A percentile compares a stretch with the other conserved stretches of the same genome.
Conservation (phyloP, 371 early-diverging fungal species). For the Mucor racemosus region DNA sequence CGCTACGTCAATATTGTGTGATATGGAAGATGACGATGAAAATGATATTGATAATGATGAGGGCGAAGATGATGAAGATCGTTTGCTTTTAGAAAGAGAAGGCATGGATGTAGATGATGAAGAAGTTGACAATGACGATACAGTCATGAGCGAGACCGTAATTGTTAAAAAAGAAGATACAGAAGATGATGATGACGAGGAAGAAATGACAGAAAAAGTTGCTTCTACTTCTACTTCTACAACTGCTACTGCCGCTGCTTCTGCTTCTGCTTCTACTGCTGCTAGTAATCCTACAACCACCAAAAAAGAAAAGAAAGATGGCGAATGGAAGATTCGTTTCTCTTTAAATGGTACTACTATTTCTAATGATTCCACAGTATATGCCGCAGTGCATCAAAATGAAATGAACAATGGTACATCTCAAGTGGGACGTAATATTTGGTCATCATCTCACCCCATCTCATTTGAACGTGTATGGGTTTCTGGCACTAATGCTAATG, state of each 20-base stretch:
- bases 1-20: neutral
- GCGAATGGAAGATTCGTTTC: conserved; percentile 62
- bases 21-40: conserved; percentile 29
- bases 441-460: conserved; percentile 60
- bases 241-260: neutral
- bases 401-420: conserved; percentile 30
- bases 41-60: conserved; percentile 31
- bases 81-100: conserved; percentile 27
- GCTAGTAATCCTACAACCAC: neutral
- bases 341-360: conserved; percentile 54
- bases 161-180: conserved; percentile 18
- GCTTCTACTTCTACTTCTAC: neutral
- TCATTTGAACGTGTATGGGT: conserved; percentile 49
- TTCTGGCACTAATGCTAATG: conserved; percentile 18
- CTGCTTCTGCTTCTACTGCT: neutral
- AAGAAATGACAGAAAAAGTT: neutral
- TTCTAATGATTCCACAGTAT: conserved; percentile 62
- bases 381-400: conserved; percentile 65
- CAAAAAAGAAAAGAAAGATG: conserved; percentile 22
- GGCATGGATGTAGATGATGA: conserved; percentile 33
- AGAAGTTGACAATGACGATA: conserved; percentile 12
- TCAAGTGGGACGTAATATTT: conserved; percentile 40
- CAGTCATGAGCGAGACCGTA: conserved; percentile 15
- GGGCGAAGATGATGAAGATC: conserved; percentile 40
- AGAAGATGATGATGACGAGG: conserved; percentile 13